Percentiles rank a stretch among this genome's conserved stretches.
phyloP scores from a whole-genome alignment of 2,329 filamentous ascomycete species.

The Xylaria sp. region DNA sequence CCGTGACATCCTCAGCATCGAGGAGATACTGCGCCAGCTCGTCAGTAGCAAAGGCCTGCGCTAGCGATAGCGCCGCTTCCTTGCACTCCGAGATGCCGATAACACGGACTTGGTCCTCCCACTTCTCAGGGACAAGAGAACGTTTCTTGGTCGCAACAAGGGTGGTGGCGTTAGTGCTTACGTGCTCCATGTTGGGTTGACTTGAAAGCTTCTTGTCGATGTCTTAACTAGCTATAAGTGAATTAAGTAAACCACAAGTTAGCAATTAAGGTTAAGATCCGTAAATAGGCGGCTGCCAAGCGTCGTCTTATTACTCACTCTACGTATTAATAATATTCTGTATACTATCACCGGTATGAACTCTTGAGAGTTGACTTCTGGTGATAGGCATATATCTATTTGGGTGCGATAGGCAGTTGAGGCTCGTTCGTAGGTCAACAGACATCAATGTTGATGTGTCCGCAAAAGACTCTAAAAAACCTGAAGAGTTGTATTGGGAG shows the following conservation, averaged over 20 bases:
- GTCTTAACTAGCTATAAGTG: slow-evolving; percentile 24
- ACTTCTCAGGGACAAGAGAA: slow-evolving; percentile 64
- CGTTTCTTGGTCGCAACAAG: slow-evolving; percentile 50
- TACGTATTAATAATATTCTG: slow-evolving; percentile 62
- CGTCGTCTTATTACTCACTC: slow-evolving; percentile 43
- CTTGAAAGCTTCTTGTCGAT: slow-evolving; percentile 38
- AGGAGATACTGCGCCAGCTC: slow-evolving; percentile 80
- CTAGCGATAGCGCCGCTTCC: slow-evolving; percentile 76
- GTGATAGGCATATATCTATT: slow-evolving; percentile 68
- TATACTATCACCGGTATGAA: slow-evolving; percentile 68
- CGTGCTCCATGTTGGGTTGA: slow-evolving; percentile 58
- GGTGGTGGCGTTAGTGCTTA: slow-evolving; percentile 46
- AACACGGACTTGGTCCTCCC: slow-evolving; percentile 69
- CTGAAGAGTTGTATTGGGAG: slow-evolving; percentile 34
- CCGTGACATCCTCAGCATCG: slow-evolving; percentile 74
- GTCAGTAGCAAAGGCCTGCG: slow-evolving; percentile 81
- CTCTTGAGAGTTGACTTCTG: slow-evolving; percentile 64
- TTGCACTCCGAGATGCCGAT: slow-evolving; percentile 75
- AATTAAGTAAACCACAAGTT: slow-evolving; percentile 11
- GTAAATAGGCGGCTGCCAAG: neutral
- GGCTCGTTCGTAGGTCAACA: slow-evolving; percentile 67
- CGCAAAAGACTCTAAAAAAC: slow-evolving; percentile 43
- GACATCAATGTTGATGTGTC: slow-evolving; percentile 65
- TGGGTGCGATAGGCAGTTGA: slow-evolving; percentile 67
- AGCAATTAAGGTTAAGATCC: slow-evolving; percentile 1